phyloP scores from a whole-genome alignment of 768 basidiomycete genomes.

The Mycena maculata region DNA sequence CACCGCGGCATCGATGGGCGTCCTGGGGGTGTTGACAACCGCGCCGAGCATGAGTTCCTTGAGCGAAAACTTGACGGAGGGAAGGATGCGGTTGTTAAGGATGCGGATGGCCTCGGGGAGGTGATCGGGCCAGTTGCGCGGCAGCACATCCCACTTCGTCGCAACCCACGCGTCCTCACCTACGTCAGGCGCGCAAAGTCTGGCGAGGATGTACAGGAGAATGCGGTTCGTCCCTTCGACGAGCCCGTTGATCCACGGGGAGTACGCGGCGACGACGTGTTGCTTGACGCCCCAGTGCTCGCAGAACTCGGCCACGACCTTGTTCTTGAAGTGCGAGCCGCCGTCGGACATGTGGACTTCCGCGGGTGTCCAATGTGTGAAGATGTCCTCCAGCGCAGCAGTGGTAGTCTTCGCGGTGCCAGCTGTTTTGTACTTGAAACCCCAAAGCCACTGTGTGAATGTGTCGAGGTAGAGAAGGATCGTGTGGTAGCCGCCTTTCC shows the following conservation, averaged over 20 bases:
- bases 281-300: conserved; percentile 10
- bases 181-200: conserved; percentile 32
- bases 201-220: conserved; percentile 29
- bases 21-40: not conserved
- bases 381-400: not conserved
- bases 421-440: conserved; percentile 11
- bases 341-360: not conserved
- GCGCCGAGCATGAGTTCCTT: conserved; percentile 15
- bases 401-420: not conserved
- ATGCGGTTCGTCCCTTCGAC: conserved; percentile 39
- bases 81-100: conserved; percentile 40
- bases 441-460: conserved; percentile 34
- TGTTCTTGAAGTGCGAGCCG: not conserved
- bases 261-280: conserved; percentile 32
- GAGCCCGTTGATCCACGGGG: conserved; percentile 42
- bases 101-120: not conserved
- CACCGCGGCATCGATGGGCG: conserved; percentile 36
- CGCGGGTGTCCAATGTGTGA: not conserved
- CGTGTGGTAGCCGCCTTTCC: conserved; percentile 34
- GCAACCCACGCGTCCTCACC: conserved; percentile 20
- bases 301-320: conserved; percentile 23
- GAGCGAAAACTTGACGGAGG: conserved; percentile 7
- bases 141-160: conserved; percentile 24
- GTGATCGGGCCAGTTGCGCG: conserved; percentile 36
- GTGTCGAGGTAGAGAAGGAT: conserved; percentile 32